phyloP scores from a whole-genome alignment of 2,329 filamentous ascomycete genomes.

The Fusarium algeriense region DNA sequence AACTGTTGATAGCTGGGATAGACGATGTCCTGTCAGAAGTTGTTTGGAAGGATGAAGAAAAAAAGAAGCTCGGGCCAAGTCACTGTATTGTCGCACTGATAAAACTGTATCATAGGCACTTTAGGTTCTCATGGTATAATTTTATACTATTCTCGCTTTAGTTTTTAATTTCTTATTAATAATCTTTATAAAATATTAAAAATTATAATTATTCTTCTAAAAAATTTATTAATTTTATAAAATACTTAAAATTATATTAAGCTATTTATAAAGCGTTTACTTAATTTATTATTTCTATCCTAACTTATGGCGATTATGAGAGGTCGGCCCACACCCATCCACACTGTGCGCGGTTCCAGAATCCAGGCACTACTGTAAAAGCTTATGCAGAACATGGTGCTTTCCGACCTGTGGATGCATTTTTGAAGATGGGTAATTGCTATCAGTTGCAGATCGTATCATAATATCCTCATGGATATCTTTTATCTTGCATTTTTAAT shows the following conservation, averaged over 20 bases:
- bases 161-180: no score
- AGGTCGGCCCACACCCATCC: no score
- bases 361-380: neutral
- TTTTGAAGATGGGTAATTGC: neutral
- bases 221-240: no score
- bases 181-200: no score
- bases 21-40: neutral
- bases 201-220: no score
- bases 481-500: neutral
- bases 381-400: neutral
- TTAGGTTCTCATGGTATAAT: no score
- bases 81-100: neutral
- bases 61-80: conserved; percentile 3
- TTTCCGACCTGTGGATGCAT: neutral
- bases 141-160: no score
- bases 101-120: neutral
- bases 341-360: neutral
- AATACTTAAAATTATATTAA: no score
- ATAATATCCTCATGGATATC: neutral
- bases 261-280: no score
- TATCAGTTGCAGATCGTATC: neutral
- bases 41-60: neutral
- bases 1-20: neutral
- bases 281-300: no score
- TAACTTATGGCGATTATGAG: no score